Conservation (phyloP, 495 filamentous ascomycete species). For the Polyplosphaeria fusca region DNA sequence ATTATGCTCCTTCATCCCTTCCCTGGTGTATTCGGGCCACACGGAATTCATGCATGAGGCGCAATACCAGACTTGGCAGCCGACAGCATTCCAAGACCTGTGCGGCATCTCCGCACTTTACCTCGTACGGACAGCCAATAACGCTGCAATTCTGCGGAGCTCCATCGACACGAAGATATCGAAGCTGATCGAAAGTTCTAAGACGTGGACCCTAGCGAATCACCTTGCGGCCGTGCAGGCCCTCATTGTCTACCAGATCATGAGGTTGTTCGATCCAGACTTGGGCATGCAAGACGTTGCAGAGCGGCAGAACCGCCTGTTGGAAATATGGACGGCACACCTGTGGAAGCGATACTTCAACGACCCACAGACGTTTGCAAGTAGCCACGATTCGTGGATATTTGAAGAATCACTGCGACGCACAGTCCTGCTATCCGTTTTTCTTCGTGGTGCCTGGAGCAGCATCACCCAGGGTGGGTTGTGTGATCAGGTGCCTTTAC, state of each 20-base stretch:
- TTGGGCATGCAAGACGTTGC: slow-evolving; percentile 2
- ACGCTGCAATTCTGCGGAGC: slow-evolving; percentile 1
- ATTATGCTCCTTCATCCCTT: slow-evolving; percentile 7
- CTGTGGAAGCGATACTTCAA: slow-evolving; percentile 26
- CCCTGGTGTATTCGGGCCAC: slow-evolving; percentile 13
- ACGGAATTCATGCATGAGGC: slow-evolving; percentile 21
- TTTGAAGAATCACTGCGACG: slow-evolving; percentile 29
- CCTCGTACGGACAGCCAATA: slow-evolving; percentile 13
- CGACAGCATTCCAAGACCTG: slow-evolving; percentile 18
- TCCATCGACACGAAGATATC: slow-evolving; percentile 18
- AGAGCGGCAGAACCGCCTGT: slow-evolving; percentile 11
- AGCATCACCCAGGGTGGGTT: slow-evolving; percentile 4
- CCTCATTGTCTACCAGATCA: slow-evolving; percentile 29
- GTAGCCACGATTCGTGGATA: slow-evolving; percentile 5
- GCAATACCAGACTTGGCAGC: slow-evolving; percentile 6
- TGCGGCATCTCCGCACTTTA: slow-evolving; percentile 18
- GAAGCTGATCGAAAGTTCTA: not conserved
- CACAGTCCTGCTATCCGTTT: slow-evolving; percentile 23
- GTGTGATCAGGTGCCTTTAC: slow-evolving; percentile 13
- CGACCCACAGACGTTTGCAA: slow-evolving; percentile 2
- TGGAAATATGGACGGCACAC: slow-evolving; percentile 20
- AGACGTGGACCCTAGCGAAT: slow-evolving; percentile 9
- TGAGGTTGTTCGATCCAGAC: slow-evolving; percentile 25
- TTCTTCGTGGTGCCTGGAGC: slow-evolving; percentile 21
- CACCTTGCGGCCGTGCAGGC: slow-evolving; percentile 30